Evolutionary conservation across 2,329 filamentous ascomycete genomes (phyloP).

Genomic region (Tolypocladium endophyticum): DNA sequence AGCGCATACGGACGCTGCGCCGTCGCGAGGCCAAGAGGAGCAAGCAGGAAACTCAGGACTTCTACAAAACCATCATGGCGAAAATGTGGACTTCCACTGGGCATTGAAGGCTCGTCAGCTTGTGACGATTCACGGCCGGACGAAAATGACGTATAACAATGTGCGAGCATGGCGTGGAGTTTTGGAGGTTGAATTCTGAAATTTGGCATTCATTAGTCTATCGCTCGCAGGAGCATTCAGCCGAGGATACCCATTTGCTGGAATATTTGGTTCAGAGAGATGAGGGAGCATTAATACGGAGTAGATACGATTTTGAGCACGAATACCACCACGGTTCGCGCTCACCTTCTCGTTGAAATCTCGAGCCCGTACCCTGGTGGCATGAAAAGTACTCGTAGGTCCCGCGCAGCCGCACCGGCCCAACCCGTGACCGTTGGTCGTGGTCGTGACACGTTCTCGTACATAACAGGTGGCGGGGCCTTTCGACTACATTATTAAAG

Average conservation of each 20-base stretch:
- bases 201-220: neutral
- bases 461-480: too few species aligned
- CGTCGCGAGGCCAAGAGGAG: constrained; percentile 7
- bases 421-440: too few species aligned
- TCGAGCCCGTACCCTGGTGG: too few species aligned
- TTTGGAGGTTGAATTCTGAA: neutral
- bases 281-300: neutral
- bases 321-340: neutral
- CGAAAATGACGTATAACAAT: neutral
- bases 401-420: too few species aligned
- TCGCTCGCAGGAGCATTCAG: neutral
- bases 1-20: neutral
- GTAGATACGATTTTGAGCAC: too few species aligned
- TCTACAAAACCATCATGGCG: constrained; percentile 6
- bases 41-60: constrained; percentile 12
- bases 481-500: too few species aligned
- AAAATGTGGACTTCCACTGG: neutral
- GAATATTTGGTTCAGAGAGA: neutral
- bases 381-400: too few species aligned
- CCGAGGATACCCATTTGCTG: neutral
- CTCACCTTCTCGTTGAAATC: neutral
- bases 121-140: neutral
- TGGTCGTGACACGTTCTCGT: too few species aligned
- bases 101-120: neutral
- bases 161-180: neutral